phyloP scores from a whole-genome alignment of 306 rosid species.

The Fragaria vesca region DNA sequence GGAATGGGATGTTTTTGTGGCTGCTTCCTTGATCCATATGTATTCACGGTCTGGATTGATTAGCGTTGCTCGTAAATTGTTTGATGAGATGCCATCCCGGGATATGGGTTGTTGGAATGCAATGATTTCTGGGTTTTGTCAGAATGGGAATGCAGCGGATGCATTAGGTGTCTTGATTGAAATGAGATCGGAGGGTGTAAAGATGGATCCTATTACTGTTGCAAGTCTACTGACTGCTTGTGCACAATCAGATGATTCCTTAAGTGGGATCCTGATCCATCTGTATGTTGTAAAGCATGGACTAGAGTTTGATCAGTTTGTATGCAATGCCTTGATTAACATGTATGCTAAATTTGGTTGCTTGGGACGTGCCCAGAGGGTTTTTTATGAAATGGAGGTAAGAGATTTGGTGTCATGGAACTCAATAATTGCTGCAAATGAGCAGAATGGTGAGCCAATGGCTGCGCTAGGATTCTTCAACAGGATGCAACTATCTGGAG shows the following conservation, averaged over 20 bases:
- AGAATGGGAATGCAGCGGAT: constrained; percentile 39
- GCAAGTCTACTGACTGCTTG: constrained; percentile 46
- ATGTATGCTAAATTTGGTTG: constrained; percentile 54
- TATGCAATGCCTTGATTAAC: constrained; percentile 49
- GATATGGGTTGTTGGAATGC: constrained; percentile 55
- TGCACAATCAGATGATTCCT: constrained; percentile 33
- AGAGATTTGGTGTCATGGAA: constrained; percentile 56
- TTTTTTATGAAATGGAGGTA: constrained; percentile 36
- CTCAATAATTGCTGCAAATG: constrained; percentile 44
- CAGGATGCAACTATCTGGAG: constrained; percentile 27
- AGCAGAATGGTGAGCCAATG: constrained; percentile 41
- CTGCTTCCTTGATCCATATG: constrained; percentile 52
- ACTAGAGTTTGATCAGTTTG: constrained; percentile 37
- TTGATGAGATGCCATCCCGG: constrained; percentile 38
- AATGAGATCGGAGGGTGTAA: constrained; percentile 41
- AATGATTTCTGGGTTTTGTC: constrained; percentile 53
- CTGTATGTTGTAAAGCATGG: constrained; percentile 48
- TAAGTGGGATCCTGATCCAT: constrained; percentile 43
- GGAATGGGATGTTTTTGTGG: constrained; percentile 46
- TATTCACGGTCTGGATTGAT: constrained; percentile 46
- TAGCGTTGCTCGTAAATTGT: constrained; percentile 29
- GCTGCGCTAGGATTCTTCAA: constrained; percentile 37
- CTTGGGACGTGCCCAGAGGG: constrained; percentile 32
- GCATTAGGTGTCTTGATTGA: constrained; percentile 43
- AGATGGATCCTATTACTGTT: constrained; percentile 44